phyloP scores from a whole-genome alignment of 1,139 yeast genomes.

The Pichia sp. region DNA sequence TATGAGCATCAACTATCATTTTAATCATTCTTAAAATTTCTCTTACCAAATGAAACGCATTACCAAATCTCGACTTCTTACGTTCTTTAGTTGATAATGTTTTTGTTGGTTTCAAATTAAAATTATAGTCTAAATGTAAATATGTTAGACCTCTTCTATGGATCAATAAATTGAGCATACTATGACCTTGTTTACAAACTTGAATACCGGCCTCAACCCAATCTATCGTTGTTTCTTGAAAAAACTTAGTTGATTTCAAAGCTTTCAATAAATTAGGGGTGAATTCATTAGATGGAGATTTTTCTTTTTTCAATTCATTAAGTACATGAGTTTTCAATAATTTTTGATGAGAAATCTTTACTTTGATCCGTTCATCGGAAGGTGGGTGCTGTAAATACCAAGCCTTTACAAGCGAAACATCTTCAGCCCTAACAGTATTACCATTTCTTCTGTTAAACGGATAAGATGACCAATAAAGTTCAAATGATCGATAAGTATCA shows the following conservation, averaged over 20 bases:
- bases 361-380: constrained; percentile 62
- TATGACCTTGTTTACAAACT: constrained; percentile 87
- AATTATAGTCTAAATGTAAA: constrained; percentile 89
- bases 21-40: constrained; percentile 80
- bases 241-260: constrained; percentile 73
- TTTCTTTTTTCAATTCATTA: constrained; percentile 71
- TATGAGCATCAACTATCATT: constrained; percentile 87
- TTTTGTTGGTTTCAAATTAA: constrained; percentile 92
- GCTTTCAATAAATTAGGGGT: constrained; percentile 53
- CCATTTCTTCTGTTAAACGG: constrained; percentile 81
- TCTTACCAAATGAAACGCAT: constrained; percentile 89
- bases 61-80: constrained; percentile 92
- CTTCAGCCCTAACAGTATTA: constrained; percentile 73
- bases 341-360: constrained; percentile 82
- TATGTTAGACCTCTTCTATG: constrained; percentile 91
- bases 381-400: constrained; percentile 77
- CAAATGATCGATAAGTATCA: constrained; percentile 53
- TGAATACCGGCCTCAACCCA: constrained; percentile 99
- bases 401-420: constrained; percentile 73
- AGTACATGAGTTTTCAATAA: constrained; percentile 67
- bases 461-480: constrained; percentile 71
- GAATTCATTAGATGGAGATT: constrained; percentile 63
- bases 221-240: constrained; percentile 86
- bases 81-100: constrained; percentile 95
- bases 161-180: constrained; percentile 83